Evolutionary conservation across 2,329 filamentous ascomycete species (phyloP), one percentile per base, ranked within the genome.

Genomic region (Penicillium sp.): DNA sequence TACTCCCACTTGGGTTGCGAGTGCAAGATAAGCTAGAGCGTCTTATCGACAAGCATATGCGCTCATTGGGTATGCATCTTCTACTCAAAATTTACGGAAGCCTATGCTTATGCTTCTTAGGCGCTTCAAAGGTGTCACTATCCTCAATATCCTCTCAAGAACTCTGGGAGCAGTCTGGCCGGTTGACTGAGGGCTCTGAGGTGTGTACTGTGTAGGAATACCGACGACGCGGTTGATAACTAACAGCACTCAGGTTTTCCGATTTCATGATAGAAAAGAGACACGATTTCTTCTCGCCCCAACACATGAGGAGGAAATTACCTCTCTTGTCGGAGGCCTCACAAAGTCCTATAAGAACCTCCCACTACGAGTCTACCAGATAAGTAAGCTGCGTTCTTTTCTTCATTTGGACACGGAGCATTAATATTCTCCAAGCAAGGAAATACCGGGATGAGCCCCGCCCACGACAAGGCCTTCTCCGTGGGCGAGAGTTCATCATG

Each of bases 301-400:
- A 1, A 98, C 93, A 0, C 93, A 98, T 47, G 93, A 98, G 60
- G 93, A 98, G 63, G 93, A 98, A 61, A 93, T 98, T 53, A 98
- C 93, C 0, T 72, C 77, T 0, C 72, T 98, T 2, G 86, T 96
- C 2, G 79, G 81, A 3, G 78, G 76, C 40, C 77, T 83, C 11
- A 73, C 90, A 1, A 80, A 82, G 28, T 95, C 90, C 1, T 91
- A 95, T 62, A 91, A 89, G 58, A 83, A 87, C 30, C 73, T 97
- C 7, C 93, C 93, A 0, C 63, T 97, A 16, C 79, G 89, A 29
- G 70, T 98, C 0, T 98, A 97, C 58, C 93, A 98, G 62, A 93
- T 93, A 33, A 83, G 85, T 86, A 63, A 63, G 78, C 14, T 4
- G 9, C 28, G 8, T n/a, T 11, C n/a, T n/a, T 20, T 23, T 14